These are phyloP conservation scores for Ceratocystiopsis sp. DNA, from an alignment of 2,329 filamentous ascomycete genomes.

Conservation along the genomic window DNA sequence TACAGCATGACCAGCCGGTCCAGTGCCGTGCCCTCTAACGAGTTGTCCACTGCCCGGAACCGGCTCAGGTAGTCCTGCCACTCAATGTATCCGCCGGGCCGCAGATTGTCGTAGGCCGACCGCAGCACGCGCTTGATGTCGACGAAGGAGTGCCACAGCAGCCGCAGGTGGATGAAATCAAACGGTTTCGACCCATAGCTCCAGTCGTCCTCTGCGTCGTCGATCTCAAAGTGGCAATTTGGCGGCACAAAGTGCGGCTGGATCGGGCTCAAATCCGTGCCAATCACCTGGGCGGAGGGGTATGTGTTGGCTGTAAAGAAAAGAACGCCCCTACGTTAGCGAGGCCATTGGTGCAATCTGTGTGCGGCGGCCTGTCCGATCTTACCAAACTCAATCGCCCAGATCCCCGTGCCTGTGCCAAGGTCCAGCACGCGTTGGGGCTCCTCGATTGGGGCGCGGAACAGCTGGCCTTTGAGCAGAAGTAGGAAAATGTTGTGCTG, in stretches of 20 bases:
- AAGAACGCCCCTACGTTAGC: not conserved
- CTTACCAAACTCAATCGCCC: slow-evolving; percentile 8
- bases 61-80: slow-evolving; percentile 19
- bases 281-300: slow-evolving; percentile 23
- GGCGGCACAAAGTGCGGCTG: slow-evolving; percentile 35
- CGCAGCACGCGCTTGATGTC: slow-evolving; percentile 10
- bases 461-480: slow-evolving; percentile 9
- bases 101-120: slow-evolving; percentile 16
- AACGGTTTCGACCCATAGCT: slow-evolving; percentile 29
- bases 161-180: slow-evolving; percentile 41
- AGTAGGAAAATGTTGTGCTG: slow-evolving; percentile 8
- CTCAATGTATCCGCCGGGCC: slow-evolving; percentile 19
- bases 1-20: slow-evolving; percentile 16
- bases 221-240: slow-evolving; percentile 48
- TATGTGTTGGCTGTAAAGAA: slow-evolving; percentile 21
- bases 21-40: slow-evolving; percentile 16
- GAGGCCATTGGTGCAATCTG: too few relatives aligned
- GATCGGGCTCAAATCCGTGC: slow-evolving; percentile 33
- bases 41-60: slow-evolving; percentile 16
- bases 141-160: slow-evolving; percentile 10
- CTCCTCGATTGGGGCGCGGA: slow-evolving; percentile 8
- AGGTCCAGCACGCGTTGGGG: slow-evolving; percentile 10
- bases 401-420: slow-evolving; percentile 7
- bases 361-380: too few relatives aligned
- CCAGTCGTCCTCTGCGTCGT: slow-evolving; percentile 38